phyloP scores from a whole-genome alignment of 108 stramenopile genomes.

The Skeletonema potamos region DNA sequence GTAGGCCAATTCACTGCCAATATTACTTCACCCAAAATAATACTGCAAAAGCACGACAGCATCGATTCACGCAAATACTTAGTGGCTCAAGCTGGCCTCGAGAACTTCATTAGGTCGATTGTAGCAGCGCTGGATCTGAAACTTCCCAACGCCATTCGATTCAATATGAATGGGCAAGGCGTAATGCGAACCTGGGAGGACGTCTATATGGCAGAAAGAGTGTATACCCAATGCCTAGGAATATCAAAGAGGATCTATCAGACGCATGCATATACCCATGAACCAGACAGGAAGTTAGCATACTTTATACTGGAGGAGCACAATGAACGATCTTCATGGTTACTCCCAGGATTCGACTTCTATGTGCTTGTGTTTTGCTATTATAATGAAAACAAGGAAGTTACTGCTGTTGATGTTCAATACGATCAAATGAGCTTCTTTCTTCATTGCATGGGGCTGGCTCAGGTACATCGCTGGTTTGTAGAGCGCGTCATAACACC shows the following conservation, averaged over 20 bases:
- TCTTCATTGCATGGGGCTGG: slow-evolving; percentile 43
- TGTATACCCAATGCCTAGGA: slow-evolving; percentile 40
- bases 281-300: slow-evolving; percentile 31
- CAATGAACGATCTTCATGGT: slow-evolving; percentile 25
- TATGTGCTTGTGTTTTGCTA: slow-evolving; percentile 38
- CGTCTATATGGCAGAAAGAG: slow-evolving; percentile 35
- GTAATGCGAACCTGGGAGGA: slow-evolving; percentile 36
- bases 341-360: slow-evolving; percentile 45
- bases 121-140: slow-evolving; percentile 26
- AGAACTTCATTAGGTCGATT: slow-evolving; percentile 47
- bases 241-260: slow-evolving; percentile 48
- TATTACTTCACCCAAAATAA: slow-evolving; percentile 19
- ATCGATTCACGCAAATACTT: slow-evolving; percentile 28
- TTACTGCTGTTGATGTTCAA: slow-evolving; percentile 45
- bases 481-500: slow-evolving; percentile 39
- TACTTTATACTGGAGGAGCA: slow-evolving; percentile 49
- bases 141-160: slow-evolving; percentile 24
- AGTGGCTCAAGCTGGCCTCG: slow-evolving; percentile 41
- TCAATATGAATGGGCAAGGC: slow-evolving; percentile 45
- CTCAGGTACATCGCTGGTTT: slow-evolving; percentile 29
- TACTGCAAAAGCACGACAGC: slow-evolving; percentile 17
- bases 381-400: slow-evolving; percentile 39
- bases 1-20: slow-evolving; percentile 32
- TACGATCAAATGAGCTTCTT: slow-evolving; percentile 50
- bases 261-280: slow-evolving; percentile 44